phyloP scores from a whole-genome alignment of 371 early-diverging fungal genomes.

The Apophysomyces elegans region DNA sequence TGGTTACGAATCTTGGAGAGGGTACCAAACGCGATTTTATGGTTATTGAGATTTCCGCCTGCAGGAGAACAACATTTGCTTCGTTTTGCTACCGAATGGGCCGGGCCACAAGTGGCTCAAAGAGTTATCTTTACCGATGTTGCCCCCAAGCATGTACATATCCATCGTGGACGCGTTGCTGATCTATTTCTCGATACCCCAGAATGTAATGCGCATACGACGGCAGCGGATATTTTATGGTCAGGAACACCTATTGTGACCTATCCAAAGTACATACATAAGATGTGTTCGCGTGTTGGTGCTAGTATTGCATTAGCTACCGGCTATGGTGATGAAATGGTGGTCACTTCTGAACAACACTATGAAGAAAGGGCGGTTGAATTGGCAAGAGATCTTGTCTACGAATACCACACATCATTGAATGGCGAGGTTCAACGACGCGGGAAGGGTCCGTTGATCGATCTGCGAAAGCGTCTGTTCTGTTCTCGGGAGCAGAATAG shows the following conservation, averaged over 20 bases:
- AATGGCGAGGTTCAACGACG: constrained; percentile 45
- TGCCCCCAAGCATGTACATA: constrained; percentile 91
- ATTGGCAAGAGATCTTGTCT: constrained; percentile 61
- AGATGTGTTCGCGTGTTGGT: constrained; percentile 91
- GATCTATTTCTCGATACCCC: constrained; percentile 93
- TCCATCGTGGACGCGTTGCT: constrained; percentile 91
- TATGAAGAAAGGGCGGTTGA: constrained; percentile 83
- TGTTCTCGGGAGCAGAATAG: constrained; percentile 74
- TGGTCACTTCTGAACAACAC: constrained; percentile 73
- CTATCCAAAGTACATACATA: constrained; percentile 87
- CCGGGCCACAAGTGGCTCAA: constrained; percentile 77
- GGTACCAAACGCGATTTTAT: constrained; percentile 84
- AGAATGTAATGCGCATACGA: constrained; percentile 95
- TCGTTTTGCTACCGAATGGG: constrained; percentile 75
- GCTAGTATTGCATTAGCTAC: constrained; percentile 88
- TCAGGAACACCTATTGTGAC: constrained; percentile 93
- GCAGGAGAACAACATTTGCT: constrained; percentile 83
- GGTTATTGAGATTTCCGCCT: constrained; percentile 91
- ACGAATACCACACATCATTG: constrained; percentile 40
- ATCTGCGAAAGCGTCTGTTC: constrained; percentile 77
- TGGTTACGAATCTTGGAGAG: constrained; percentile 86
- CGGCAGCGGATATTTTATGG: constrained; percentile 94
- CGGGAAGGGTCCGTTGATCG: constrained; percentile 67
- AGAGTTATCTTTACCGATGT: constrained; percentile 93
- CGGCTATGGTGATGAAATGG: constrained; percentile 84